phyloP scores from a whole-genome alignment of 331 rosid species.

The Quercus phellos region DNA sequence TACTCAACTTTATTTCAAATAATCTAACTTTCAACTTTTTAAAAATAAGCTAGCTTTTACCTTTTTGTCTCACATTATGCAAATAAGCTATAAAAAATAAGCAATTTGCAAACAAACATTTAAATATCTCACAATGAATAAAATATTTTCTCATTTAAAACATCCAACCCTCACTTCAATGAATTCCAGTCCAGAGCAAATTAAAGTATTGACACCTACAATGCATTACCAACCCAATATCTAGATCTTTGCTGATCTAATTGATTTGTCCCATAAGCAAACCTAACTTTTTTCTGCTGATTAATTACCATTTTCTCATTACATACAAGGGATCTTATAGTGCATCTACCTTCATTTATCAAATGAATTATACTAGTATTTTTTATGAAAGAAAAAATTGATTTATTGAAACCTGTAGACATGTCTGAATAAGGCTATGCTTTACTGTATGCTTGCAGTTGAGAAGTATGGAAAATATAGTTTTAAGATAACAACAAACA shows the following conservation, averaged over 20 bases:
- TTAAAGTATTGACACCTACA: background rate
- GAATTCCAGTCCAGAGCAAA: background rate
- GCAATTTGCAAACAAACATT: too few relatives aligned
- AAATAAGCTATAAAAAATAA: too few relatives aligned
- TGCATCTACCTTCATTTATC: background rate
- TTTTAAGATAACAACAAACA: background rate
- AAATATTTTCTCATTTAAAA: background rate
- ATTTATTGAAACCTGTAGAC: background rate
- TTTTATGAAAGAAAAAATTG: background rate
- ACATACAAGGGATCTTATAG: background rate
- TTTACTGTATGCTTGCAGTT: background rate
- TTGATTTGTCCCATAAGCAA: background rate
- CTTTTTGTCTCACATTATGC: too few relatives aligned
- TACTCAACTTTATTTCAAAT: too few relatives aligned
- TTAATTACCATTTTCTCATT: background rate
- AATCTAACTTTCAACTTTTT: too few relatives aligned
- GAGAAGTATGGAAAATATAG: background rate
- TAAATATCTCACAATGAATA: background rate
- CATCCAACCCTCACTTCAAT: background rate
- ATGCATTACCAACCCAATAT: background rate
- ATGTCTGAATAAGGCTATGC: background rate
- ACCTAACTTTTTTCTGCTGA: background rate
- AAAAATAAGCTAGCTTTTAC: too few relatives aligned
- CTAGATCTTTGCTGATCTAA: background rate
- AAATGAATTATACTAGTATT: background rate